Evolutionary conservation across 2,329 filamentous ascomycete genomes (phyloP).

Genomic region (Coleophoma eucalyptorum): DNA sequence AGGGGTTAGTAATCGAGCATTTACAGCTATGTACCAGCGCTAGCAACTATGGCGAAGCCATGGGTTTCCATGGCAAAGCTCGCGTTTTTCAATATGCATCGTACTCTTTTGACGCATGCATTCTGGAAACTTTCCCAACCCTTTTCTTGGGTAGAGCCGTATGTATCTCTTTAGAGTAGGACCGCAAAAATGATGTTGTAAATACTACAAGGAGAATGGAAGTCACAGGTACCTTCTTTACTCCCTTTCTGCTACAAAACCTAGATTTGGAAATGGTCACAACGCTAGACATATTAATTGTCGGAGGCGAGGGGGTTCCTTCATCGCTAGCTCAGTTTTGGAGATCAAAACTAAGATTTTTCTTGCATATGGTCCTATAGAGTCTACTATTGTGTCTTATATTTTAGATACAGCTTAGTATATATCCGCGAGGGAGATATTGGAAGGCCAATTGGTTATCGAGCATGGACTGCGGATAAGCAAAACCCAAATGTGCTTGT

Average conservation of each 20-base stretch:
- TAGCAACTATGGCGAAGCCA: not conserved
- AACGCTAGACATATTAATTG: conserved; percentile 4
- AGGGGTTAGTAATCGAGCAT: conserved; percentile 1
- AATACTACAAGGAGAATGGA: not conserved
- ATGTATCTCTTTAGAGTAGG: conserved; percentile 6
- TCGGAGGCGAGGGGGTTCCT: conserved; percentile 1
- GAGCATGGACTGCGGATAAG: too few relatives aligned
- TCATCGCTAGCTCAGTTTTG: not conserved
- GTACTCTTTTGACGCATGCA: conserved; percentile 4
- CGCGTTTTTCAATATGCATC: conserved; percentile 2
- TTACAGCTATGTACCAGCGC: not conserved
- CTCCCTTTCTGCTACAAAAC: conserved; percentile 1
- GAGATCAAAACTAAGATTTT: not conserved
- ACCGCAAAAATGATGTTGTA: conserved; percentile 2
- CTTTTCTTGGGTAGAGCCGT: conserved; percentile 4
- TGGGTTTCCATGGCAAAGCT: not conserved
- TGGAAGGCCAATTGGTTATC: too few relatives aligned
- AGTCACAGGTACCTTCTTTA: conserved; percentile 4
- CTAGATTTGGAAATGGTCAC: conserved; percentile 19
- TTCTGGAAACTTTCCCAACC: conserved; percentile 6
- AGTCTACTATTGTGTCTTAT: too few relatives aligned
- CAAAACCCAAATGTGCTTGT: too few relatives aligned
- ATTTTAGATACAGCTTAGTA: too few relatives aligned
- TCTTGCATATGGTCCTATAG: not conserved
- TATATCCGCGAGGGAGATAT: too few relatives aligned